Evolutionary conservation across 2,329 filamentous ascomycete genomes (phyloP).

Genomic region (Phyllosticta citribraziliensis): DNA sequence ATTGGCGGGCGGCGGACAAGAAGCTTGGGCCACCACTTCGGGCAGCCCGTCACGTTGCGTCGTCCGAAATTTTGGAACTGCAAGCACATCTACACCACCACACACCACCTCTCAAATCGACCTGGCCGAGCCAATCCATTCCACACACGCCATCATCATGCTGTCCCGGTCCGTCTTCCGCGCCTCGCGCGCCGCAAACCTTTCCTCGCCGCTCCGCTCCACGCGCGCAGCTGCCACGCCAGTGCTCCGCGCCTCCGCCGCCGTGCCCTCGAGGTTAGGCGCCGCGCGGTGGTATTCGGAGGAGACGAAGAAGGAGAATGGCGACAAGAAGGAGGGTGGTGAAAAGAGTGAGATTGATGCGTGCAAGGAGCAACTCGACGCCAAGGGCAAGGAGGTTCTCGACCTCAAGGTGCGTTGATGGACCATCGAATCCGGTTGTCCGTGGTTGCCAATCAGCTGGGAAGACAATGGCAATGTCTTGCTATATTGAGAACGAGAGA

Average conservation of each 20-base stretch:
- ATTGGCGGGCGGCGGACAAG: background rate
- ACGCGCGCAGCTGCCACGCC: conserved; percentile 22
- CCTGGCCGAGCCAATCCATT: background rate
- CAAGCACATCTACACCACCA: background rate
- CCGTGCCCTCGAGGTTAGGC: conserved; percentile 15
- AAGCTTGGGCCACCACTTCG: background rate
- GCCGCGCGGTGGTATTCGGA: conserved; percentile 38
- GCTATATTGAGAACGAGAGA: background rate
- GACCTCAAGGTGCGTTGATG: conserved; percentile 66
- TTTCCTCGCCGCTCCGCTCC: conserved; percentile 30
- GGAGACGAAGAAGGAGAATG: conserved; percentile 27
- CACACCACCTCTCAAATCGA: background rate
- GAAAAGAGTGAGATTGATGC: conserved; percentile 30
- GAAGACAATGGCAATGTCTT: background rate
- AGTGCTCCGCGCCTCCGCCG: conserved; percentile 14
- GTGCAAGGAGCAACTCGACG: conserved; percentile 57
- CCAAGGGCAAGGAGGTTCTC: conserved; percentile 60
- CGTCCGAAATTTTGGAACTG: background rate
- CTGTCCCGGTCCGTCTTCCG: conserved; percentile 42
- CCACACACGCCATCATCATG: conserved; percentile 27
- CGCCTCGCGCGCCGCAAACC: conserved; percentile 31
- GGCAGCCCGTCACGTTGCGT: background rate
- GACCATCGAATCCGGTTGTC: background rate
- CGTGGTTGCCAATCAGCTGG: background rate
- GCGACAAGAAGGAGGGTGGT: conserved; percentile 32